Percentiles rank a stretch among this genome's conserved stretches.
phyloP scores from a whole-genome alignment of 2,329 filamentous ascomycete genomes.

The Pleomassaria siparia region DNA sequence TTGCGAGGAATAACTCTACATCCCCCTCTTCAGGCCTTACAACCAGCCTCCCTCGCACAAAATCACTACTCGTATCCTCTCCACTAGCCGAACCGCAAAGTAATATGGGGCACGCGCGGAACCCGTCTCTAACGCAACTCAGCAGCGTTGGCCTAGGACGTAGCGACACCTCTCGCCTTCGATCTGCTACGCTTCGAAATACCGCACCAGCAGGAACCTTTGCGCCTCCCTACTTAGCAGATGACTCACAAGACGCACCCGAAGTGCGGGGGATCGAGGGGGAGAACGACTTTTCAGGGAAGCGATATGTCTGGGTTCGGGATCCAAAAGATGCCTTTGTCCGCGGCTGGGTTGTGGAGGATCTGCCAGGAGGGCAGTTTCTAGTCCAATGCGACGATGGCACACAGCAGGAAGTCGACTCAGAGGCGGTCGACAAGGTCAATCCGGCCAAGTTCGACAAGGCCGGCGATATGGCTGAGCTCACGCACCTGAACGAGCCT shows the following conservation, averaged over 20 bases:
- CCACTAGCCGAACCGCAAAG: conserved; percentile 50
- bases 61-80: conserved; percentile 73
- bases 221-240: conserved; percentile 90
- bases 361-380: conserved; percentile 68
- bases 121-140: conserved; percentile 64
- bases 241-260: conserved; percentile 66
- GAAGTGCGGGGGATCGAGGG: conserved; percentile 79
- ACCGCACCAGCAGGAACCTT: conserved; percentile 77
- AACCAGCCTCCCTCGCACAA: conserved; percentile 61
- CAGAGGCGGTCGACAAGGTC: conserved; percentile 93
- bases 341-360: conserved; percentile 87
- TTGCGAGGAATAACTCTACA: conserved; percentile 65
- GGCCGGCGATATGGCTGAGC: conserved; percentile 97
- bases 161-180: conserved; percentile 40
- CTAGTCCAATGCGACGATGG: conserved; percentile 94
- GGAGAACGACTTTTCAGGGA: conserved; percentile 98
- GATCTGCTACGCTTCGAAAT: conserved; percentile 66
- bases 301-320: conserved; percentile 96
- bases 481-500: conserved; percentile 96
- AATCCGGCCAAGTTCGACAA: conserved; percentile 99
- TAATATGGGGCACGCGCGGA: conserved; percentile 62
- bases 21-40: conserved; percentile 61
- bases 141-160: conserved; percentile 33
- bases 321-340: conserved; percentile 87
- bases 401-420: conserved; percentile 85